Conservation (phyloP, 1,284 basidiomycete genomes). For the Pholiota adiposa region DNA sequence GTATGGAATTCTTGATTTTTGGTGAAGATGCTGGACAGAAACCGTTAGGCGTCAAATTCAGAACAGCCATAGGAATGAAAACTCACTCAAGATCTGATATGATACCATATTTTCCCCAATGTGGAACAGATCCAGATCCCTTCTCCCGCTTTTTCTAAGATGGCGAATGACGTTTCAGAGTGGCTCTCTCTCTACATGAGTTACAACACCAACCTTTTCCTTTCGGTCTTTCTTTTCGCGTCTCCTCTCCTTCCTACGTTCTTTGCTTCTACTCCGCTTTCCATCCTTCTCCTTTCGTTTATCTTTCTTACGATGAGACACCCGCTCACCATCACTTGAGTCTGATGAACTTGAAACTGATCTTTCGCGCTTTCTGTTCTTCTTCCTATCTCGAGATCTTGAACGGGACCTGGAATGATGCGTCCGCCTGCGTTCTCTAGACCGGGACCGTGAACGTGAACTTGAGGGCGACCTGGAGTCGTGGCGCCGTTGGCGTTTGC, state of each 20-base stretch:
- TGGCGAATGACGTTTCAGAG: not conserved
- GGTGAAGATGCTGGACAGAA: constrained; percentile 62
- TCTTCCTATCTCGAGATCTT: constrained; percentile 42
- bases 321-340: constrained; percentile 38
- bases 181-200: not conserved
- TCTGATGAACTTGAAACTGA: constrained; percentile 41
- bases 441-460: constrained; percentile 31
- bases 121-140: constrained; percentile 56
- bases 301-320: constrained; percentile 50
- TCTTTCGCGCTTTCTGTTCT: constrained; percentile 33
- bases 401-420: constrained; percentile 36
- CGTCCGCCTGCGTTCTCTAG: constrained; percentile 28
- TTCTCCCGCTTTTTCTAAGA: constrained; percentile 63
- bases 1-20: constrained; percentile 85
- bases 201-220: constrained; percentile 38
- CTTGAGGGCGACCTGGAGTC: constrained; percentile 18
- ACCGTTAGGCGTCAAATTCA: not conserved
- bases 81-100: constrained; percentile 84
- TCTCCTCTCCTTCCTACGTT: constrained; percentile 68
- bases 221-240: constrained; percentile 66
- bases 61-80: constrained; percentile 8
- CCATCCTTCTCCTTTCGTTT: constrained; percentile 50
- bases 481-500: constrained; percentile 17
- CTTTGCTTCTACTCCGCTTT: constrained; percentile 55
- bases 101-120: constrained; percentile 90